Evolutionary conservation across 768 basidiomycete genomes (phyloP), one percentile per base, ranked within the genome.

Genomic region (Tulasnella calospora): DNA sequence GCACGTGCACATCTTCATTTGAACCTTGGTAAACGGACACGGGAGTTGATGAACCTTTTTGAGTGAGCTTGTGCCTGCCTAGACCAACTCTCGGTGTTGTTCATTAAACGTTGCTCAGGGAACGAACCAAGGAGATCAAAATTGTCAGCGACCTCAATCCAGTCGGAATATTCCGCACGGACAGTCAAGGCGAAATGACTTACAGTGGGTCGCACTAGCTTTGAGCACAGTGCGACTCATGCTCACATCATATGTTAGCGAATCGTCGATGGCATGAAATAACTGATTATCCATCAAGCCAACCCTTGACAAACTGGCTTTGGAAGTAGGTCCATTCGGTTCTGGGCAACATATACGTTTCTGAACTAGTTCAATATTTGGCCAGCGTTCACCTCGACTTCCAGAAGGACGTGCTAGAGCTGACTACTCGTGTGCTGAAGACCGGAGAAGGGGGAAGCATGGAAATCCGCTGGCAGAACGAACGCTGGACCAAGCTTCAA

Each of bases 1-100:
- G 86, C 86, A 9, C 82, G 86, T 23, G 84, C 83, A 7, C 83
- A 85, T 73, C 81, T 86, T 21, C 85, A 86, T 69, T 82, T 86
- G 75, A 85, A 86, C 55, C 80, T 86, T 10, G 86, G 86, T 23
- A 86, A 86, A 73, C 82, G 82, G 15, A 80, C 79, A 74, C 57
- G 72, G 6, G 82, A 82, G 55, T 79, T 47, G 80, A 81, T n/a
- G 69, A 36, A 30, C 30, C 41, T 57, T 33, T 79, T 77, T 27
- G 77, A 78, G 77, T 78, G 38, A 71, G 75, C 15, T 21, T 13
- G 36, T 23, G 10, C 47, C 12, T 33, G 0, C 35, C 46, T 21
- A 33, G 73, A 47, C 38, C 21, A 23, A 5, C 15, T 15, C 13
- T 1, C 41, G 2, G 15, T 72, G 70, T 19, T 36, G 47, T 7